These are phyloP conservation scores for Blastobotrys aristatus DNA, from an alignment of 1,139 yeast genomes.

Conservation along the genomic window DNA sequence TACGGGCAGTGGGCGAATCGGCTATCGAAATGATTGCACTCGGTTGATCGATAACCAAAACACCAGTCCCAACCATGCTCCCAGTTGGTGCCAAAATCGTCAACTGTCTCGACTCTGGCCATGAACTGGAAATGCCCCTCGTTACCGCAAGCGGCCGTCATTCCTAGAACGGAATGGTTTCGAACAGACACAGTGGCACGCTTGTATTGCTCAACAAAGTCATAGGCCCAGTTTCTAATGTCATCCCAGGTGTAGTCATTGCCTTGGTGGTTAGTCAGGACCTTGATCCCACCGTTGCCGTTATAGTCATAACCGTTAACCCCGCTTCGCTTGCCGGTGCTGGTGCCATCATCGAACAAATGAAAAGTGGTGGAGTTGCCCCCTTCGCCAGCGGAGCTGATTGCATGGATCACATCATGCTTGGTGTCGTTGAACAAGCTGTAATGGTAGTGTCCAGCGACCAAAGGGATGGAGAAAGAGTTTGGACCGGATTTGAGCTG, in stretches of 20 bases:
- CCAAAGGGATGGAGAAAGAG: background rate
- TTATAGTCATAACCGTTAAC: background rate
- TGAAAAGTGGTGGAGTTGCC: too few species aligned
- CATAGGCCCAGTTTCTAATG: background rate
- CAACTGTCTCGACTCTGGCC: background rate
- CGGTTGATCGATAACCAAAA: background rate
- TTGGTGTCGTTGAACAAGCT: background rate
- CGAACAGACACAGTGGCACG: background rate
- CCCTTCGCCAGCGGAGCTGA: too few species aligned
- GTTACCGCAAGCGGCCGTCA: background rate
- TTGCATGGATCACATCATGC: too few species aligned
- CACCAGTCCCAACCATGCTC: background rate
- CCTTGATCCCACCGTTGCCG: background rate
- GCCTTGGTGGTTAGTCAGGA: background rate
- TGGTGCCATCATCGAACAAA: background rate
- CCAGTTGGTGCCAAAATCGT: background rate
- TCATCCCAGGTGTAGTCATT: background rate
- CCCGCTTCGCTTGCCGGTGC: background rate
- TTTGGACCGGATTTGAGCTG: background rate
- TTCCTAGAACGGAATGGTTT: too few species aligned
- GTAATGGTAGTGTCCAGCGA: background rate
- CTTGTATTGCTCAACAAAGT: background rate
- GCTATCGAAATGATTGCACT: background rate
- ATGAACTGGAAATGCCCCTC: background rate
- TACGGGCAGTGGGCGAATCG: background rate